Conservation (phyloP, 2,329 filamentous ascomycete species). For the Shiraia bambusicola region DNA sequence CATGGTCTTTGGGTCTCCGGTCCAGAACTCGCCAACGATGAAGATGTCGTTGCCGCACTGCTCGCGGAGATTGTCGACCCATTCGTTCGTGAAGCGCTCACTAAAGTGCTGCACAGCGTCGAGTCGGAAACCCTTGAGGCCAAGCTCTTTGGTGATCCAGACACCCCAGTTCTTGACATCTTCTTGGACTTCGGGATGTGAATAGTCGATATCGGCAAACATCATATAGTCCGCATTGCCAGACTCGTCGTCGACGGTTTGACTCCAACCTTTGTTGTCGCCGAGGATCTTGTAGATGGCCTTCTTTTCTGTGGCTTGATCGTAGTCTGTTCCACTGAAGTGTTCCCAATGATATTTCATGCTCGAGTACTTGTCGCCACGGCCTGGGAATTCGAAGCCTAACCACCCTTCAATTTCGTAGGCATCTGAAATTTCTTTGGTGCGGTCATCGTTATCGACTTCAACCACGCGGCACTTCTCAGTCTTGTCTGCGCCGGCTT, state of each 20-base stretch:
- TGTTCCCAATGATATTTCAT: slow-evolving; percentile 68
- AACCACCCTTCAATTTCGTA: slow-evolving; percentile 69
- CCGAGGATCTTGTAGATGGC: slow-evolving; percentile 68
- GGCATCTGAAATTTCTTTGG: slow-evolving; percentile 54
- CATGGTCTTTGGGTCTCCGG: slow-evolving; percentile 58
- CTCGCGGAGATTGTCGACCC: slow-evolving; percentile 57
- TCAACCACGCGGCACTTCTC: slow-evolving; percentile 65
- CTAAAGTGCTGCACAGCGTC: slow-evolving; percentile 75
- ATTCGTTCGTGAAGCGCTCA: slow-evolving; percentile 65
- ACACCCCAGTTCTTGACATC: slow-evolving; percentile 67
- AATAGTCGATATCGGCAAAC: slow-evolving; percentile 70
- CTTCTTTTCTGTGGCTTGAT: slow-evolving; percentile 57
- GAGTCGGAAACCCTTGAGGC: slow-evolving; percentile 66
- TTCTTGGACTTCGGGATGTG: slow-evolving; percentile 57
- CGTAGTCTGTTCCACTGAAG: slow-evolving; percentile 69
- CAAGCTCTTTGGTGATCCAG: slow-evolving; percentile 65
- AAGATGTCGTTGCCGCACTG: slow-evolving; percentile 58
- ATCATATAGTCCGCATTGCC: slow-evolving; percentile 71
- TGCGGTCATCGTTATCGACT: slow-evolving; percentile 62
- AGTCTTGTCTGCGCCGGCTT: slow-evolving; percentile 66
- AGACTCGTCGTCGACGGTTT: slow-evolving; percentile 62
- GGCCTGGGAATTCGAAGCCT: slow-evolving; percentile 65
- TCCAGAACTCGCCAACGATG: slow-evolving; percentile 71
- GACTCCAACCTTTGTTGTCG: slow-evolving; percentile 64
- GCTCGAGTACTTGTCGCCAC: slow-evolving; percentile 60